Conservation (phyloP, 768 basidiomycete genomes). For the Cystobasidium tubakii region DNA sequence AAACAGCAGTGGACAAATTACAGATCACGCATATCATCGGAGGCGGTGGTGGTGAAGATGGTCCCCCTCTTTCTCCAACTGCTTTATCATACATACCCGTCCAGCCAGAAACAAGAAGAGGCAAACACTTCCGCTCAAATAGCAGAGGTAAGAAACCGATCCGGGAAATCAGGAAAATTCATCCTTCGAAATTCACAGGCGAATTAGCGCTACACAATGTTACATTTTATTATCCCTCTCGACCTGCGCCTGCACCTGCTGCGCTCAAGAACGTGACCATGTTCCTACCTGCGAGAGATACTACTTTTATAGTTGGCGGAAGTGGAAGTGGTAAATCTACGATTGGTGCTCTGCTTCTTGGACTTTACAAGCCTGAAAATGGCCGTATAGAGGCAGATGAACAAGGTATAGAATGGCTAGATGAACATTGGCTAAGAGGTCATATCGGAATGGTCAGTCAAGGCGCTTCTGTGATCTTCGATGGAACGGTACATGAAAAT, state of each 20-base stretch:
- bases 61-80: slow-evolving; percentile 10
- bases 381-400: slow-evolving; percentile 75
- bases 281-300: slow-evolving; percentile 66
- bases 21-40: slow-evolving; percentile 39
- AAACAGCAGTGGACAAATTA: slow-evolving; percentile 8
- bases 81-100: slow-evolving; percentile 4
- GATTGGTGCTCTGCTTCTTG: slow-evolving; percentile 60
- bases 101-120: slow-evolving; percentile 6
- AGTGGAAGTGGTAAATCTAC: slow-evolving; percentile 75
- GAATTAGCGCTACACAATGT: slow-evolving; percentile 63
- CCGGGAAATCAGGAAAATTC: slow-evolving; percentile 30
- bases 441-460: slow-evolving; percentile 75
- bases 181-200: slow-evolving; percentile 61
- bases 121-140: background rate
- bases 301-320: slow-evolving; percentile 71
- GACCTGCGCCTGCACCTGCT: slow-evolving; percentile 55
- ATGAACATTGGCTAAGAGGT: slow-evolving; percentile 61
- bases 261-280: slow-evolving; percentile 61
- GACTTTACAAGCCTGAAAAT: slow-evolving; percentile 62
- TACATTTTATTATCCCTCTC: slow-evolving; percentile 67
- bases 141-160: slow-evolving; percentile 3
- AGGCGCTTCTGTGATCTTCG: slow-evolving; percentile 67
- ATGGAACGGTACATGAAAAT: slow-evolving; percentile 75
- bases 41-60: background rate
- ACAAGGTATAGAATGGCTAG: slow-evolving; percentile 68